Conservation (phyloP, 2,329 filamentous ascomycete genomes). For the Monosporascus sp. region DNA sequence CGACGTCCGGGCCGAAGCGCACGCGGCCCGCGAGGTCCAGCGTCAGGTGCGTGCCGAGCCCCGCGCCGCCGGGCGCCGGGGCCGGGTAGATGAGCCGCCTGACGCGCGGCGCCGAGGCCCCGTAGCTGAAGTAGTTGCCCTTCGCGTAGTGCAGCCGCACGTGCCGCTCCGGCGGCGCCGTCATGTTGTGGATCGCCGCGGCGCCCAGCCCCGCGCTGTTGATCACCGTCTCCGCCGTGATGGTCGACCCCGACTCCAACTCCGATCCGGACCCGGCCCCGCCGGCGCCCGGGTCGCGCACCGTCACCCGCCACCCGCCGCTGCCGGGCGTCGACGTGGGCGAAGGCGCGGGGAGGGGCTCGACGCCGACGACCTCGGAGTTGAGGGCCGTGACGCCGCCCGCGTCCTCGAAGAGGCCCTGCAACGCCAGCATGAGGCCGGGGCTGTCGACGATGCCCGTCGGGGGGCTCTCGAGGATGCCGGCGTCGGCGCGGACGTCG, state of each 20-base stretch:
- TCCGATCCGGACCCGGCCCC: slow-evolving; percentile 9
- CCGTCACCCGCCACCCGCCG: slow-evolving; percentile 64
- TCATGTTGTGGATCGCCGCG: slow-evolving; percentile 73
- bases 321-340: slow-evolving; percentile 34
- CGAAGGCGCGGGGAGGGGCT: slow-evolving; percentile 32
- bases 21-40: slow-evolving; percentile 80
- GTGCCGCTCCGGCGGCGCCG: slow-evolving; percentile 55
- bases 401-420: slow-evolving; percentile 68
- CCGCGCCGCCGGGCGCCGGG: slow-evolving; percentile 72
- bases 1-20: slow-evolving; percentile 90
- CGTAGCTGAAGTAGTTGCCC: slow-evolving; percentile 90
- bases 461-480: slow-evolving; percentile 74
- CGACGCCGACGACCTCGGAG: slow-evolving; percentile 58
- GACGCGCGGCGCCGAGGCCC: slow-evolving; percentile 55
- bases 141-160: slow-evolving; percentile 76
- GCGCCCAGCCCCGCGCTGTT: slow-evolving; percentile 84
- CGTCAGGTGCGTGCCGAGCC: slow-evolving; percentile 88
- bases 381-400: slow-evolving; percentile 71
- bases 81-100: slow-evolving; percentile 81
- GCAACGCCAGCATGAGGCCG: slow-evolving; percentile 72
- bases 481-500: slow-evolving; percentile 63
- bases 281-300: slow-evolving; percentile 39
- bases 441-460: slow-evolving; percentile 93
- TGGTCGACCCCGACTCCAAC: slow-evolving; percentile 40
- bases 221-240: slow-evolving; percentile 72